Evolutionary conservation across 495 filamentous ascomycete species (phyloP).

Genomic region (Tuber aestivum): DNA sequence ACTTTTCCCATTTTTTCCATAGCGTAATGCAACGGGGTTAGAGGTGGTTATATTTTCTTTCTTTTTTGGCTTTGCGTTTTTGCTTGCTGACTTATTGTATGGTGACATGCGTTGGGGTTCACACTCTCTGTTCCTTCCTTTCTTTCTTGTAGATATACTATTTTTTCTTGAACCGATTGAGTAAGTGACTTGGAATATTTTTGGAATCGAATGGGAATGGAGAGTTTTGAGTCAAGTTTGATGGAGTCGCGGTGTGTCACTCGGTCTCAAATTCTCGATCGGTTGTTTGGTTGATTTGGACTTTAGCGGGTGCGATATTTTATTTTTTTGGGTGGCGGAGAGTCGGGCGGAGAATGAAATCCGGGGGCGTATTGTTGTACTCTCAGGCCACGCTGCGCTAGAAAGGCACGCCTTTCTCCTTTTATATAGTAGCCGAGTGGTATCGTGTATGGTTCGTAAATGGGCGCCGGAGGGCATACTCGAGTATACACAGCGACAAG

Average conservation of each 20-base stretch:
- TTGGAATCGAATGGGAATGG: not conserved
- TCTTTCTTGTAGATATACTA: not conserved
- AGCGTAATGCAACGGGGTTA: not conserved
- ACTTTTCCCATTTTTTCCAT: not conserved
- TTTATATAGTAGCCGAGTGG: too few species aligned
- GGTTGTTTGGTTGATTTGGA: not conserved
- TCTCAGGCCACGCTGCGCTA: not conserved
- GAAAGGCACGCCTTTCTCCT: too few species aligned
- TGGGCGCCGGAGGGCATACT: too few species aligned
- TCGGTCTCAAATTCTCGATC: not conserved
- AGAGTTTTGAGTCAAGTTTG: not conserved
- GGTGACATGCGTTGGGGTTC: not conserved
- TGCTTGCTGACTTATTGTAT: not conserved
- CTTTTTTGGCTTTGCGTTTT: not conserved
- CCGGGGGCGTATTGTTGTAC: too few species aligned
- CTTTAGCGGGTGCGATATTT: not conserved
- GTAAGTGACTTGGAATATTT: not conserved
- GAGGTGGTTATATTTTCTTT: not conserved
- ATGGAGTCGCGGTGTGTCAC: not conserved
- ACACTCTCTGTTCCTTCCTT: not conserved
- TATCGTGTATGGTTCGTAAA: too few species aligned
- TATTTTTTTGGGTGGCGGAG: not conserved
- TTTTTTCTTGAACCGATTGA: not conserved
- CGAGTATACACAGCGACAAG: too few species aligned
- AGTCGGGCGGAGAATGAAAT: too few species aligned